These are phyloP conservation scores for Casuarina cunninghamiana DNA, from an alignment of 306 rosid species.

Conservation along the genomic window DNA sequence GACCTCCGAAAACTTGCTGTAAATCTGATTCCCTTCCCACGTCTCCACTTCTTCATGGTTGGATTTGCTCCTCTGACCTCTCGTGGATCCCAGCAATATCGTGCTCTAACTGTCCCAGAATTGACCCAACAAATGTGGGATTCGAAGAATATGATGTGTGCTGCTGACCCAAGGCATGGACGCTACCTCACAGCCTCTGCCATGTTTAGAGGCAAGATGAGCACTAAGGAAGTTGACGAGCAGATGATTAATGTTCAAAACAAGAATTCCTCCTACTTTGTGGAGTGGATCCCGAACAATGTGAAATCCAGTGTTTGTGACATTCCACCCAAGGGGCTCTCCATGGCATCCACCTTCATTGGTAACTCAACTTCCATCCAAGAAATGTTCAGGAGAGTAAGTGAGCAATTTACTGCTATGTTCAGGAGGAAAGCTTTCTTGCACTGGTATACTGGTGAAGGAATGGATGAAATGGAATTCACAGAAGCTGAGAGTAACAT, in stretches of 20 bases:
- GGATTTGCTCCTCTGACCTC: slow-evolving; percentile 64
- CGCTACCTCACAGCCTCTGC: slow-evolving; percentile 60
- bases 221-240: slow-evolving; percentile 62
- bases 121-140: slow-evolving; percentile 70
- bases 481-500: slow-evolving; percentile 67
- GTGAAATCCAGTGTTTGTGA: slow-evolving; percentile 66
- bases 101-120: slow-evolving; percentile 57
- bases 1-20: slow-evolving; percentile 58
- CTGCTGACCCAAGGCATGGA: slow-evolving; percentile 60
- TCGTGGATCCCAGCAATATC: slow-evolving; percentile 61
- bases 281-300: slow-evolving; percentile 64
- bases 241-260: slow-evolving; percentile 60
- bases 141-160: slow-evolving; percentile 65
- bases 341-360: slow-evolving; percentile 62
- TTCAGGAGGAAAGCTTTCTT: slow-evolving; percentile 68
- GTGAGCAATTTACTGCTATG: slow-evolving; percentile 63
- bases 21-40: slow-evolving; percentile 62
- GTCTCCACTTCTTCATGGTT: slow-evolving; percentile 60
- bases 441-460: slow-evolving; percentile 68
- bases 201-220: slow-evolving; percentile 64
- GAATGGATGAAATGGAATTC: slow-evolving; percentile 69
- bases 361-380: slow-evolving; percentile 62
- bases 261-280: slow-evolving; percentile 60
- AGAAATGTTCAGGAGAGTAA: slow-evolving; percentile 65
- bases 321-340: slow-evolving; percentile 61